Base-by-base conservation (phyloP, 2,329 filamentous ascomycete species). In the Xylariaceae sp. region DNA sequence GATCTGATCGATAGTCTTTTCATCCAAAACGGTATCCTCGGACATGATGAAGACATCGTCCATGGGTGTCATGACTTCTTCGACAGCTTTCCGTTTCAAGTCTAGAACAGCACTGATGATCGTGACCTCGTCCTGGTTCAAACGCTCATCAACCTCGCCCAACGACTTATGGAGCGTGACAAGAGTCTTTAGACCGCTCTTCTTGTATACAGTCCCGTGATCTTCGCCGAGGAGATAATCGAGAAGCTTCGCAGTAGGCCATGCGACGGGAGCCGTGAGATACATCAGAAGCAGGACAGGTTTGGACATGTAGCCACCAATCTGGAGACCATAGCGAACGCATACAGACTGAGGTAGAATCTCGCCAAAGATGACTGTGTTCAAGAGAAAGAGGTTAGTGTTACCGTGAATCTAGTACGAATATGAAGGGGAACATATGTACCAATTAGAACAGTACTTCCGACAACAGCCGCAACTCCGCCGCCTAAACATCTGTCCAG, bases 21-120 rank as follows among this genome's bases (percentile, higher is more conserved):
- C 93, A 69, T 99, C 92, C 54, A 99, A 77, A 2, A 98, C 81
- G 3, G 93, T 95, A 68, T 99, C 93, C 49, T 93, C 90, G n/a
- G 92, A 92, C 85, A 99, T 91, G 59, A 90, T 93, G 71, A 96
- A 99, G 47, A 98, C 95, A 70, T 99, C 93, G 44, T 91, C 87
- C 90, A 99, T 98, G 0, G 95, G 95, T 0, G 96, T 99, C 95
- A 99, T 99, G 70, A 99, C 96, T 69, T 86, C 89, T 44, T 91
- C 91, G 6, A 99, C 93, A 0, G 93, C 82, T 77, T 99, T 99
- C 65, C 95, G 93, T 77, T 98, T 99, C 63, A 99, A 80, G 71
- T 99, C 95, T 54, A 99, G 79, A 14, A 98, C 95, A 40, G 95
- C 93, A 64, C 91, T 96, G 74, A 99, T 99, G 72, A 99, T 99